phyloP scores from a whole-genome alignment of 441 rosid species.

The Erodium moschatum region DNA sequence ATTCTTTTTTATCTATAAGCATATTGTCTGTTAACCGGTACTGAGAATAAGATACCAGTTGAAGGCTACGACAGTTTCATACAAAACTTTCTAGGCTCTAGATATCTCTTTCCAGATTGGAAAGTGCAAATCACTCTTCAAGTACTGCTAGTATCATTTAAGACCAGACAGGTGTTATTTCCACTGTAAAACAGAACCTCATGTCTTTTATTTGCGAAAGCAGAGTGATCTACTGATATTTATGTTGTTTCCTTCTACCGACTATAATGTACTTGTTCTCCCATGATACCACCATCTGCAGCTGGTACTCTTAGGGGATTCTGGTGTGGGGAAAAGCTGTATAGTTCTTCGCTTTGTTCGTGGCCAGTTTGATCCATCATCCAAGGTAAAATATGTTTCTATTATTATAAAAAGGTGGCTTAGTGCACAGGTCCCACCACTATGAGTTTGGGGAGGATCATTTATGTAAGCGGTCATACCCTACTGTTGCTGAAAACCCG shows the following conservation, averaged over 20 bases:
- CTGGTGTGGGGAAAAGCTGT: constrained; percentile 97
- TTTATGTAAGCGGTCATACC: not conserved
- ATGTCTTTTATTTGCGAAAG: too few species aligned
- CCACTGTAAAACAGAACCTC: too few species aligned
- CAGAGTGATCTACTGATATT: not conserved
- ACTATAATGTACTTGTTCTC: constrained; percentile 16
- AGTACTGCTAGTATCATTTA: not conserved
- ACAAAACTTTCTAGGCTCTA: not conserved
- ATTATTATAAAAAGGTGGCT: not conserved
- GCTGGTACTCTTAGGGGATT: constrained; percentile 90
- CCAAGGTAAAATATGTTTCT: constrained; percentile 45
- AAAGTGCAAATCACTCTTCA: not conserved
- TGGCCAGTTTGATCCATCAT: constrained; percentile 94
- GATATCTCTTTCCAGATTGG: not conserved
- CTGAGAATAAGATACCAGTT: not conserved
- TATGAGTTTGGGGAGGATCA: not conserved
- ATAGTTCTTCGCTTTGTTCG: constrained; percentile 95
- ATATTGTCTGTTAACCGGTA: not conserved
- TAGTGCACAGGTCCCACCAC: not conserved
- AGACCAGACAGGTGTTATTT: not conserved
- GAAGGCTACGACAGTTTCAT: not conserved
- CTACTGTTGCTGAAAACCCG: not conserved
- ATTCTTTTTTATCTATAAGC: too few species aligned
- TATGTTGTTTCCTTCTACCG: not conserved
- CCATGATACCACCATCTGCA: constrained; percentile 27